Evolutionary conservation across 768 basidiomycete species (phyloP), one percentile per base, ranked within the genome.

Genomic region (Xanthoconium stramineum): DNA sequence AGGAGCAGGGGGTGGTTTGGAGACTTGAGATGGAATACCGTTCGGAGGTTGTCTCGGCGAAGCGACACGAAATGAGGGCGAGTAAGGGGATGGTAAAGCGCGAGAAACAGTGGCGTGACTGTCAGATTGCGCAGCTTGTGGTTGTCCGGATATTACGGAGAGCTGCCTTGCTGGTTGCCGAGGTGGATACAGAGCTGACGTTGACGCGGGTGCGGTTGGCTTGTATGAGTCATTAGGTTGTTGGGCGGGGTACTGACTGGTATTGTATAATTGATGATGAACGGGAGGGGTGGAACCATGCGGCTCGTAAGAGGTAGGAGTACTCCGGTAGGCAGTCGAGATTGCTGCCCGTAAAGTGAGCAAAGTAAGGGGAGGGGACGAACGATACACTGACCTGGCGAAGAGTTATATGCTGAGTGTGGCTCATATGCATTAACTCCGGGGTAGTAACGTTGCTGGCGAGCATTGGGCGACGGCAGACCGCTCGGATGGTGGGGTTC

Each of bases 181-280:
- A 28, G 59, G 56, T 42, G 50, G 43, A 60, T 68, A 68, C 52
- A 70, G 50, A 47, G 63, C 55, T n/a, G 70, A 63, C 30, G 45
- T 30, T 19, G 59, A 36, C 35, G 36, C 29, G 24, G 58, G 59
- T 14, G 60, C 48, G 37, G 66, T 47, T 10, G 74, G 69, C 29
- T 69, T 74, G 62, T 78, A 79, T 50, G 74, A 69, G 56, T 76
- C 72, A 55, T 75, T 70, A 37, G 59, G 39, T 24, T 64, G 57
- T 20, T 60, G 70, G 35, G 44, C 48, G 15, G 58, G 33, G 55
- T 60, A 38, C 37, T 65, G 60, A 50, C 46, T 59, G 42, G 52
- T 47, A 33, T 45, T 53, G 24, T 64, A 50, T 28, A 60, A 53
- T 10, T 62, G 64, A 54, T 62, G 54, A 46, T 61, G 53, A 47